Conservation (phyloP, 768 basidiomycete genomes). For the Pleurotus pulmonarius region DNA sequence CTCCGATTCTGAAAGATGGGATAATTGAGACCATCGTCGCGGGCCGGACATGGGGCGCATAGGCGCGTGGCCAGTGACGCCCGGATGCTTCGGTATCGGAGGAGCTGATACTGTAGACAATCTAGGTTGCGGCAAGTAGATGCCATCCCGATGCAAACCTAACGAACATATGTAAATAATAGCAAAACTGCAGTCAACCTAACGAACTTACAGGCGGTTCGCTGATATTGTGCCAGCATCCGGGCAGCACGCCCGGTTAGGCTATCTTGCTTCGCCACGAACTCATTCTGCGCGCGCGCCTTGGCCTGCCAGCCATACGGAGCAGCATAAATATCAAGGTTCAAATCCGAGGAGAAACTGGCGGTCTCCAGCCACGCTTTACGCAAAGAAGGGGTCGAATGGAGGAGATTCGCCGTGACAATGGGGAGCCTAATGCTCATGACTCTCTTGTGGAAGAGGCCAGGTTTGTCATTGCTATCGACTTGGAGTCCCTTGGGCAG, state of each 20-base stretch:
- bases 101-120: slow-evolving; percentile 16
- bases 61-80: neutral
- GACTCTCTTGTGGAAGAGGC: slow-evolving; percentile 61
- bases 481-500: slow-evolving; percentile 59
- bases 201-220: slow-evolving; percentile 10
- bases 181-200: neutral
- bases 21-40: slow-evolving; percentile 13
- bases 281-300: slow-evolving; percentile 55
- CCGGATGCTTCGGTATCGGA: neutral
- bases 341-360: slow-evolving; percentile 45
- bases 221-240: slow-evolving; percentile 34
- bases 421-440: slow-evolving; percentile 56
- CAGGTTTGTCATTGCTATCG: slow-evolving; percentile 74
- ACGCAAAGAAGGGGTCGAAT: slow-evolving; percentile 32
- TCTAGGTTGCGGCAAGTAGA: slow-evolving; percentile 44
- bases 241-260: slow-evolving; percentile 58
- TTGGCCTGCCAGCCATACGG: slow-evolving; percentile 51
- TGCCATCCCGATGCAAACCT: slow-evolving; percentile 38
- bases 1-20: slow-evolving; percentile 59
- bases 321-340: slow-evolving; percentile 67
- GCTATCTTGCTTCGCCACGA: slow-evolving; percentile 67
- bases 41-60: neutral
- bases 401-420: slow-evolving; percentile 45
- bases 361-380: slow-evolving; percentile 69
- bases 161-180: neutral